Base-by-base conservation (phyloP, 139 green algal genomes). In the Penium margaritaceum region DNA sequence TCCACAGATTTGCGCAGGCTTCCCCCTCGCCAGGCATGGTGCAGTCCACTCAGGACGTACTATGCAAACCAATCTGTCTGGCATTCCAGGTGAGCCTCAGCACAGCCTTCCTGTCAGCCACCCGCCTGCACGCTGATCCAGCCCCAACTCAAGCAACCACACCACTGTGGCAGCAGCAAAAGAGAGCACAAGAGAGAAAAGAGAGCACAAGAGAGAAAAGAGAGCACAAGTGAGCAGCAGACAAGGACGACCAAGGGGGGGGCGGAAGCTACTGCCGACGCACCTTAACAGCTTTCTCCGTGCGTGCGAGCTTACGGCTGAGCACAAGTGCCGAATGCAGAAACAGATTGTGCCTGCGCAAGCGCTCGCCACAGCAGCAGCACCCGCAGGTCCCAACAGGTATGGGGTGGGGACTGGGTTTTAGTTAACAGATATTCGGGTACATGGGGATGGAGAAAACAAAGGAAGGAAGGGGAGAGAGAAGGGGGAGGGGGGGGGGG, bases 251-350 rank as follows among this genome's bases (percentile, higher is more conserved):
- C n/a, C n/a, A n/a, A n/a, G n/a, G n/a, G n/a, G n/a, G n/a, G n/a
- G n/a, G n/a, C n/a, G n/a, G n/a, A n/a, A n/a, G n/a, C n/a, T n/a
- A n/a, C n/a, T n/a, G n/a, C n/a, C n/a, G 37, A 3, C 30, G 66
- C 35, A 77, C 70, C 57, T 35, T 47, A 53, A 80, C 78, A 32
- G 35, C 64, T 2, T 2, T 5, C 32, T 2, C 14, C 2, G 67
- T 82, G 41, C 70, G 58, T 9, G 33, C 53, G 29, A 43, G 37
- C 27, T 66, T 70, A 54, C 85, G 75, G 34, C 67, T 82, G 4
- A 88, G 82, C 61, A 95, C 88, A 21, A 95, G 83, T 0, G 89
- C 90, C 14, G 76, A 88, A 83, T 96, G 91, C 61, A 96, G 85
- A 81, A 89, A 96, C 63, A 95, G 87, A 84, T 96, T 96, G 63